Evolutionary conservation across 345 rosid species (phyloP).

Genomic region (Hibiscus tridactylites): DNA sequence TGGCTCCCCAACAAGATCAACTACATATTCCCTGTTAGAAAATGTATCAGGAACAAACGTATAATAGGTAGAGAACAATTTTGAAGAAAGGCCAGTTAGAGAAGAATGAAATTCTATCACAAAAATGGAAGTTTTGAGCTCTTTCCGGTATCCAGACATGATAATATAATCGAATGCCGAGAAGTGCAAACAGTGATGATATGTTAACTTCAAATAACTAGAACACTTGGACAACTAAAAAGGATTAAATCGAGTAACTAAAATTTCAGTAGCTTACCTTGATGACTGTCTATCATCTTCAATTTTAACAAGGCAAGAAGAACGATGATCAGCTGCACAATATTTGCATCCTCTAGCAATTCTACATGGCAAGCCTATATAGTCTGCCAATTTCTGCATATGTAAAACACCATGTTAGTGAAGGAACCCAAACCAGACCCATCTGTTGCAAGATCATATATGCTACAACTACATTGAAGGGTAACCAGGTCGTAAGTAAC

Average conservation of each 20-base stretch:
- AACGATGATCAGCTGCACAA: constrained; percentile 70
- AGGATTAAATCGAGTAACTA: neutral
- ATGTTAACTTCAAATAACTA: neutral
- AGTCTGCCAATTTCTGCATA: constrained; percentile 91
- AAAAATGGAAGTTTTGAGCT: neutral
- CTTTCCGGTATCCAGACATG: neutral
- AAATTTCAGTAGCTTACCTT: constrained; percentile 35
- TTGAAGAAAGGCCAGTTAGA: neutral
- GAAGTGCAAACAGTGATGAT: neutral
- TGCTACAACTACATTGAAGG: constrained; percentile 5
- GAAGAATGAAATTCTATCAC: neutral
- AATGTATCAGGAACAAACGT: constrained; percentile 9
- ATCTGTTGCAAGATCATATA: neutral
- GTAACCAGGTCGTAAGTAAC: constrained; percentile 3
- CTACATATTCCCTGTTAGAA: constrained; percentile 82
- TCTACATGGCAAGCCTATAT: constrained; percentile 92
- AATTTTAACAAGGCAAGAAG: constrained; percentile 92
- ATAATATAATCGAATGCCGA: neutral
- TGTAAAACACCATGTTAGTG: constrained; percentile 4
- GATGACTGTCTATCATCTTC: constrained; percentile 56
- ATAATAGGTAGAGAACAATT: neutral
- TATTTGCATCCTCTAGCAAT: constrained; percentile 93
- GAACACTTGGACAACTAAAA: neutral
- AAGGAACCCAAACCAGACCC: neutral
- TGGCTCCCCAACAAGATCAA: constrained; percentile 48